Percentiles rank a stretch among this genome's conserved stretches.
Evolutionary conservation across 257 asterid species (phyloP).

Genomic region (Nicotiana knightiana): DNA sequence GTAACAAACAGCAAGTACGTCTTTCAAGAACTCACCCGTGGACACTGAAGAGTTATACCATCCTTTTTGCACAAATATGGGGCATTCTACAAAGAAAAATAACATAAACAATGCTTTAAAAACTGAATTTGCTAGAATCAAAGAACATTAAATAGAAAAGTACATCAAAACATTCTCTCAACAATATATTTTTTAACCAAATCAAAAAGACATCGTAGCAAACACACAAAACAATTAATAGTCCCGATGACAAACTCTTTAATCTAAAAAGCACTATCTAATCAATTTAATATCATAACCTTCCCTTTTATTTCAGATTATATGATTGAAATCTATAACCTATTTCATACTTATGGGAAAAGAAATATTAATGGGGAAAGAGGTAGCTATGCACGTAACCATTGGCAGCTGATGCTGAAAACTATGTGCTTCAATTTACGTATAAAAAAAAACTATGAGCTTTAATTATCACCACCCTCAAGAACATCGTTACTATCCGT

Average conservation of each 20-base stretch:
- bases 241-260: not conserved
- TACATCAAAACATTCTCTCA: not conserved
- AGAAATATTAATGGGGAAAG: not conserved
- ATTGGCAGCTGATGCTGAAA: not conserved
- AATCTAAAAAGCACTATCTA: not conserved
- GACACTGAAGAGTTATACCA: slow-evolving; percentile 89
- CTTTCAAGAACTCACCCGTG: slow-evolving; percentile 50
- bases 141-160: not conserved
- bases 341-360: not conserved
- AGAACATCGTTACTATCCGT: not conserved
- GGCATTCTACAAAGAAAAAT: slow-evolving; percentile 57
- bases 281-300: not conserved
- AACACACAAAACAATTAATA: not conserved
- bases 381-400: not conserved
- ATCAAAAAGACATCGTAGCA: not conserved
- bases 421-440: not conserved
- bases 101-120: not conserved
- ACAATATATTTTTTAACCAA: not conserved
- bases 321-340: not conserved
- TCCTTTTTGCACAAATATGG: slow-evolving; percentile 90
- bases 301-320: not conserved
- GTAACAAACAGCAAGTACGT: not conserved
- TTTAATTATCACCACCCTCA: not conserved
- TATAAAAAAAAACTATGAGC: not conserved
- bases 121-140: not conserved